Percentiles rank a stretch among this genome's conserved stretches.
Conservation (phyloP, 768 basidiomycete genomes). For the Auricularia heimuer region DNA sequence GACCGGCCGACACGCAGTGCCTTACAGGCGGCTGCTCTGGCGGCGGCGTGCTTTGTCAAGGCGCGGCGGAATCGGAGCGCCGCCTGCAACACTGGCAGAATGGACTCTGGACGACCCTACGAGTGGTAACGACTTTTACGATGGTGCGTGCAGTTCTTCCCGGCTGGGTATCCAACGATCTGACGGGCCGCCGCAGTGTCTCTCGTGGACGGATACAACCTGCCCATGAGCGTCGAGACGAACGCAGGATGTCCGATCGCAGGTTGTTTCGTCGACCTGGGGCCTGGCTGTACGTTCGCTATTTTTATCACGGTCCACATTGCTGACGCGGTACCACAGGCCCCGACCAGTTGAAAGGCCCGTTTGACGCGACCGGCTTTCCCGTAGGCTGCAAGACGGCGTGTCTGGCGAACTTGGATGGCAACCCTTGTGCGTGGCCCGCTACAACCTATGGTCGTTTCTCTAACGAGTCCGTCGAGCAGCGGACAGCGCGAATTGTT, state of each 20-base stretch:
- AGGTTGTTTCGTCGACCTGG: slow-evolving; percentile 50
- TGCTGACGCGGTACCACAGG: slow-evolving; percentile 22
- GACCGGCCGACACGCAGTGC: slow-evolving; percentile 14
- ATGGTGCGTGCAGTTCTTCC: slow-evolving; percentile 30
- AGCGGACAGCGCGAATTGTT: slow-evolving; percentile 57
- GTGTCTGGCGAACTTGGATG: slow-evolving; percentile 34
- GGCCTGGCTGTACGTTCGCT: slow-evolving; percentile 37
- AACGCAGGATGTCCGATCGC: slow-evolving; percentile 44
- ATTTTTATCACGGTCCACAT: not conserved
- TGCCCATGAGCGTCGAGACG: slow-evolving; percentile 50
- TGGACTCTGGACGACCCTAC: slow-evolving; percentile 41
- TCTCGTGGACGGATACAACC: slow-evolving; percentile 48
- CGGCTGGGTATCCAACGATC: not conserved
- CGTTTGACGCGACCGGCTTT: slow-evolving; percentile 41
- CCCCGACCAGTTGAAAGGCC: slow-evolving; percentile 41
- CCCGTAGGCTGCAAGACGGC: slow-evolving; percentile 55
- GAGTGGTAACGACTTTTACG: slow-evolving; percentile 45
- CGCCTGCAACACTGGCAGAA: slow-evolving; percentile 61
- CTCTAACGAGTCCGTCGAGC: not conserved
- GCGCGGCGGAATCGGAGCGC: slow-evolving; percentile 32
- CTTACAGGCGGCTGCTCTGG: slow-evolving; percentile 18
- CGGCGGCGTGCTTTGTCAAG: slow-evolving; percentile 9
- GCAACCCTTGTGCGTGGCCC: slow-evolving; percentile 21
- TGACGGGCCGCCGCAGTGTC: slow-evolving; percentile 33
- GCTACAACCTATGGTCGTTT: not conserved